Conservation (phyloP, 1,139 yeast genomes). For the Blastobotrys apis region DNA sequence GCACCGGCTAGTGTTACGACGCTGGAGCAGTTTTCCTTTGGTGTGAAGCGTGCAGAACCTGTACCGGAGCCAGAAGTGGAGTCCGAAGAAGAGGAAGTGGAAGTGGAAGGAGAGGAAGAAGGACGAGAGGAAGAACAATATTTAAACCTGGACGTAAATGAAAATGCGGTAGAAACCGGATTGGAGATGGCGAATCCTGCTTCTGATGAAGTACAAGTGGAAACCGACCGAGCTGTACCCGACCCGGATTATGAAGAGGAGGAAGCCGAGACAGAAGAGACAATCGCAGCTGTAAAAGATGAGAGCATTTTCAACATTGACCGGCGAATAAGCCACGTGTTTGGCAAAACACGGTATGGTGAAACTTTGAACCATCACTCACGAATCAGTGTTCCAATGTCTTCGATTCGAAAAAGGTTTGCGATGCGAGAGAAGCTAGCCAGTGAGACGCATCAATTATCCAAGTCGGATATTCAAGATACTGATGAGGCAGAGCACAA, state of each 20-base stretch:
- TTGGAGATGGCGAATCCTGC: too few species aligned
- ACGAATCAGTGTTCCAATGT: background rate
- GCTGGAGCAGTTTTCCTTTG: conserved; percentile 8
- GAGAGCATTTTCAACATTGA: background rate
- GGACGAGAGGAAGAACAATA: conserved; percentile 12
- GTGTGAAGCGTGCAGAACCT: background rate
- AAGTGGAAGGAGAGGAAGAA: background rate
- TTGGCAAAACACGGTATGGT: conserved; percentile 4
- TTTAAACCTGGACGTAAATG: conserved; percentile 9
- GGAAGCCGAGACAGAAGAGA: background rate
- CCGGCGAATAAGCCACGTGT: background rate
- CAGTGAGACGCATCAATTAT: conserved; percentile 2
- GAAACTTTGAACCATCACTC: conserved; percentile 8
- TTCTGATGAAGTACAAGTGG: too few species aligned
- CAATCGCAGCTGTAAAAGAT: background rate
- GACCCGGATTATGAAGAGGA: background rate
- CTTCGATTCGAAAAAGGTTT: background rate
- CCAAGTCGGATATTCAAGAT: conserved; percentile 27
- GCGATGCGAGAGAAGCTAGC: background rate
- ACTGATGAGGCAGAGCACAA: conserved; percentile 45
- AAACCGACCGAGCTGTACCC: too few species aligned
- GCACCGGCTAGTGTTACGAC: background rate
- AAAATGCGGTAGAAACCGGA: conserved; percentile 5
- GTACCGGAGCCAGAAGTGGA: too few species aligned
- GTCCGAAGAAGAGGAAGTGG: too few species aligned